Evolutionary conservation across 345 rosid genomes (phyloP).

Genomic region (Raphanus raphanistrum): DNA sequence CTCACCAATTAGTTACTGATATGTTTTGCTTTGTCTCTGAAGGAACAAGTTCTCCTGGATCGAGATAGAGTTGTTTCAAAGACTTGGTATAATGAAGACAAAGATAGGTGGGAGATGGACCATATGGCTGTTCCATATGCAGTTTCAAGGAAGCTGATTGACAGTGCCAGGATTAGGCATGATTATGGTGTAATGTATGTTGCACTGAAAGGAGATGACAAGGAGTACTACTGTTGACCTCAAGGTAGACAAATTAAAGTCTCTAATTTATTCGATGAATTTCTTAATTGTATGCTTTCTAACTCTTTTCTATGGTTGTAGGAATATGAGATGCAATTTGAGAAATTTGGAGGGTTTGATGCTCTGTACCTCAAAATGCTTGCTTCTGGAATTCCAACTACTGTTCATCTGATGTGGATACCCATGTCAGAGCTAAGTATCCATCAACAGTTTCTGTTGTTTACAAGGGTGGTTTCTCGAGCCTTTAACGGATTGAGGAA

Average conservation of each 20-base stretch:
- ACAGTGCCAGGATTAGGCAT: constrained; percentile 83
- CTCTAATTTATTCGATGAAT: constrained; percentile 11
- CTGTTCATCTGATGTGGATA: constrained; percentile 90
- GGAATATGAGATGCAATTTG: constrained; percentile 85
- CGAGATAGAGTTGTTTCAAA: constrained; percentile 87
- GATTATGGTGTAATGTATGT: constrained; percentile 90
- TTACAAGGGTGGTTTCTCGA: constrained; percentile 50
- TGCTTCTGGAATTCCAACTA: constrained; percentile 74
- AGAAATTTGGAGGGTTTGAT: constrained; percentile 92
- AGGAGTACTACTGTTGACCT: constrained; percentile 70
- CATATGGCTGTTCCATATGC: constrained; percentile 87
- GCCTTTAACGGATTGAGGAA: constrained; percentile 62
- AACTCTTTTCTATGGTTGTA: constrained; percentile 42
- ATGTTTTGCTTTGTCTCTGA: constrained; percentile 36
- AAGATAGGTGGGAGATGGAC: constrained; percentile 86
- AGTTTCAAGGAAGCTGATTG: constrained; percentile 74
- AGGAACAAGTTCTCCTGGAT: constrained; percentile 84
- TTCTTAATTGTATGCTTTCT: constrained; percentile 17
- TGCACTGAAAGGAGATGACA: constrained; percentile 78
- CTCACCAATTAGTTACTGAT: constrained; percentile 18
- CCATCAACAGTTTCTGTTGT: constrained; percentile 70
- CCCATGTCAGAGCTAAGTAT: constrained; percentile 85
- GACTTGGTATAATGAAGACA: constrained; percentile 86
- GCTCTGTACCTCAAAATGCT: constrained; percentile 91
- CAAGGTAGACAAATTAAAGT: constrained; percentile 53